These are phyloP conservation scores for Massariosphaeria phaeospora DNA, from an alignment of 495 filamentous ascomycete genomes.

Conservation along the genomic window DNA sequence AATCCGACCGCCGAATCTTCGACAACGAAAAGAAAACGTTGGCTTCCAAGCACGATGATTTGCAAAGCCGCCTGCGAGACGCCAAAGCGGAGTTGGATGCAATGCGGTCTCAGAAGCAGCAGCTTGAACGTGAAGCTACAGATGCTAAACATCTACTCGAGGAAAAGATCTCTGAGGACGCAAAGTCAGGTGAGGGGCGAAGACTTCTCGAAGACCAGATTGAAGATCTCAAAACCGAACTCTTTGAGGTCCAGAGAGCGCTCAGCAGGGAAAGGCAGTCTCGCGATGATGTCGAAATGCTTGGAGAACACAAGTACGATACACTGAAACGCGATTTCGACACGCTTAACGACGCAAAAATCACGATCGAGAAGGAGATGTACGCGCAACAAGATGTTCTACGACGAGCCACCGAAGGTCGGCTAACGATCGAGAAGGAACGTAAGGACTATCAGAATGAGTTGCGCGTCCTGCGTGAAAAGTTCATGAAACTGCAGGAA, in stretches of 20 bases:
- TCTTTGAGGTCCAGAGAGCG: conserved; percentile 81
- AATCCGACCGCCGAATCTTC: conserved; percentile 68
- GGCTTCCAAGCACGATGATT: conserved; percentile 69
- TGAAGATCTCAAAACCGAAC: conserved; percentile 74
- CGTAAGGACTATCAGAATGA: conserved; percentile 86
- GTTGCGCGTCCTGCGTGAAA: conserved; percentile 72
- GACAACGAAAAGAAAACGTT: conserved; percentile 71
- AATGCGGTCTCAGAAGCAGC: conserved; percentile 73
- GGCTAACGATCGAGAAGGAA: conserved; percentile 71
- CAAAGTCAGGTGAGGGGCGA: conserved; percentile 66
- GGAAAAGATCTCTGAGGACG: conserved; percentile 83
- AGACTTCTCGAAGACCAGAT: conserved; percentile 85
- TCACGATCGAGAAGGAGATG: conserved; percentile 96
- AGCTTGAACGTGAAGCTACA: conserved; percentile 80
- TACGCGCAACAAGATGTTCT: conserved; percentile 95
- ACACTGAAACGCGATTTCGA: conserved; percentile 80
- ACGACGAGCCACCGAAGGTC: conserved; percentile 77
- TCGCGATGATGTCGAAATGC: conserved; percentile 89
- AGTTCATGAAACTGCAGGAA: conserved; percentile 77
- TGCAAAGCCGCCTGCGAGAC: conserved; percentile 71
- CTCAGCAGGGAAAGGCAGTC: conserved; percentile 90
- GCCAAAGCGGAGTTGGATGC: conserved; percentile 83
- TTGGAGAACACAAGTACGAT: conserved; percentile 80
- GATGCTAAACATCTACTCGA: conserved; percentile 84
- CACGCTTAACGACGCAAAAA: conserved; percentile 88